Evolutionary conservation across 164 flowering plant genomes (phyloP).

Genomic region (Macadamia integrifolia): DNA sequence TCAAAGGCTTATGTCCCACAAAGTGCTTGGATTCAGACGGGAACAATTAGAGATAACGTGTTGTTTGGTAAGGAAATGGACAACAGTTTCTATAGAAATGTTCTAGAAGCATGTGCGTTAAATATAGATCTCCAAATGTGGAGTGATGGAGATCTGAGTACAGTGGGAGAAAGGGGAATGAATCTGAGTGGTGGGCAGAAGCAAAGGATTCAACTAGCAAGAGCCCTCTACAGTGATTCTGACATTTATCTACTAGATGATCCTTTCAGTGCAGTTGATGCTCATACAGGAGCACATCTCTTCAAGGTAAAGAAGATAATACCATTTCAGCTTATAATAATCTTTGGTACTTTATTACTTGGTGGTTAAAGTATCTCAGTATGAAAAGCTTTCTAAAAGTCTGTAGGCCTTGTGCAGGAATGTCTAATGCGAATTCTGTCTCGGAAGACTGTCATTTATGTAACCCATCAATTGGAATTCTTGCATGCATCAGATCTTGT

Average conservation of each 20-base stretch:
- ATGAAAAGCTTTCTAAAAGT: neutral
- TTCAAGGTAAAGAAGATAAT: conserved; percentile 43
- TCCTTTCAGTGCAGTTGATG: conserved; percentile 93
- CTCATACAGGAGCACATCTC: conserved; percentile 76
- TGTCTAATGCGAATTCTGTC: conserved; percentile 53
- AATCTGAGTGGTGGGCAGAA: conserved; percentile 91
- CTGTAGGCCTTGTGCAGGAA: conserved; percentile 39
- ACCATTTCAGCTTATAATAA: neutral
- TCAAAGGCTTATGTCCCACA: conserved; percentile 79
- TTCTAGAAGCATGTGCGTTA: conserved; percentile 65
- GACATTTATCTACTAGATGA: conserved; percentile 80
- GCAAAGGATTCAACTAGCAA: conserved; percentile 76
- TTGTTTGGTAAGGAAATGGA: conserved; percentile 72
- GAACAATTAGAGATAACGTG: conserved; percentile 69
- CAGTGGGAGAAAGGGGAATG: conserved; percentile 76
- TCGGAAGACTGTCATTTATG: conserved; percentile 63
- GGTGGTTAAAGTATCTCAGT: neutral
- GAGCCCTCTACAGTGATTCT: conserved; percentile 64
- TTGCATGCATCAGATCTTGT: conserved; percentile 69
- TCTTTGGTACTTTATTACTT: neutral
- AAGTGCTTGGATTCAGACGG: conserved; percentile 85
- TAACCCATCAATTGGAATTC: conserved; percentile 84
- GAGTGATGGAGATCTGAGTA: conserved; percentile 49
- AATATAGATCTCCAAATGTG: conserved; percentile 60
- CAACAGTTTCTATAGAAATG: conserved; percentile 38